phyloP scores from a whole-genome alignment of 768 basidiomycete species.

The Leccinum subtestaceum region DNA sequence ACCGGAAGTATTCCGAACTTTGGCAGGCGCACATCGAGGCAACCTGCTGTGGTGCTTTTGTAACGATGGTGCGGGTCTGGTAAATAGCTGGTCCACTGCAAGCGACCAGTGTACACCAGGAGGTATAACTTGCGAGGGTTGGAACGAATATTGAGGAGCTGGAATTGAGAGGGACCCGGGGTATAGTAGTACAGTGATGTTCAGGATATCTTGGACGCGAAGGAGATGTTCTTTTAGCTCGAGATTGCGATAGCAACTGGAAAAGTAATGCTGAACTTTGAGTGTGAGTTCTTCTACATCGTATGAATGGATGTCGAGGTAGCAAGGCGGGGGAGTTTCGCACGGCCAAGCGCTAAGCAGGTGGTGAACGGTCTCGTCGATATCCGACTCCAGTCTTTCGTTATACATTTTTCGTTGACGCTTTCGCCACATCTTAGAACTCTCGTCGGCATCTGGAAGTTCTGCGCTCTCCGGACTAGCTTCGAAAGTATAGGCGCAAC shows the following conservation, averaged over 20 bases:
- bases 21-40: not conserved
- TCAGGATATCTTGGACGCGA: not conserved
- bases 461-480: constrained; percentile 12
- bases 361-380: not conserved
- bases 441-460: not conserved
- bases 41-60: not conserved
- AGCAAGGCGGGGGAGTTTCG: constrained; percentile 8
- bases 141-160: not conserved
- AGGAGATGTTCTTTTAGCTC: constrained; percentile 14
- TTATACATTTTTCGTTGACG: constrained; percentile 12
- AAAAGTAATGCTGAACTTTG: constrained; percentile 4
- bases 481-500: constrained; percentile 1
- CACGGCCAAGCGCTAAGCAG: constrained; percentile 21
- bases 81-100: not conserved
- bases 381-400: constrained; percentile 6
- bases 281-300: constrained; percentile 1
- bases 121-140: not conserved
- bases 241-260: constrained; percentile 17
- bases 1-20: not conserved
- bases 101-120: not conserved
- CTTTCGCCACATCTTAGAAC: not conserved
- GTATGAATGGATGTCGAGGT: constrained; percentile 2
- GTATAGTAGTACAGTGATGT: not conserved
- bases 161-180: not conserved
- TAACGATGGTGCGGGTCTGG: not conserved